phyloP scores from a whole-genome alignment of 441 rosid genomes.

The Isatis lusitanica region DNA sequence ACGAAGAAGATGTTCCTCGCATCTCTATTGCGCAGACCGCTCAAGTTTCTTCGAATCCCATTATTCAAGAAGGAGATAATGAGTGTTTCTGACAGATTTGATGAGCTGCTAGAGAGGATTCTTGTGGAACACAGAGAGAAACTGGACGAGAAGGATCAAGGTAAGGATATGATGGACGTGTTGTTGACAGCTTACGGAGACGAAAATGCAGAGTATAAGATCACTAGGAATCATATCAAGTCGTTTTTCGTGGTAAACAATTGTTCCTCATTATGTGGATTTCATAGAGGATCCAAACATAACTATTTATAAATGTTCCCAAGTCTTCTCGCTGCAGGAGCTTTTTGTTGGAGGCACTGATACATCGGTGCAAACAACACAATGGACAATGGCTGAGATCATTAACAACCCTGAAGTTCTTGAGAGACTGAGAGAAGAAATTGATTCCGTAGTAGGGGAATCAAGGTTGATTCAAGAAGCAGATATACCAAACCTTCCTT shows the following conservation, averaged over 20 bases:
- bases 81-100: constrained; percentile 12
- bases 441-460: neutral
- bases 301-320: neutral
- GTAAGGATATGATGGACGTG: constrained; percentile 39
- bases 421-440: constrained; percentile 23
- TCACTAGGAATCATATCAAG: constrained; percentile 34
- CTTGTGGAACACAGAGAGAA: constrained; percentile 42
- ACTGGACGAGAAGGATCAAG: constrained; percentile 4
- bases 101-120: constrained; percentile 38
- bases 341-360: constrained; percentile 23
- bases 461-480: constrained; percentile 36
- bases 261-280: neutral
- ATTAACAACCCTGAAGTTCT: neutral
- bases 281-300: neutral
- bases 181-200: constrained; percentile 30
- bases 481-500: constrained; percentile 26
- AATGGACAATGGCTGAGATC: constrained; percentile 27
- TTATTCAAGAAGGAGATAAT: constrained; percentile 31
- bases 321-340: constrained; percentile 6
- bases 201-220: constrained; percentile 30
- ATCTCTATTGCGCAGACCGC: constrained; percentile 18
- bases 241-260: constrained; percentile 39
- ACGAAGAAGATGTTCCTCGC: constrained; percentile 32
- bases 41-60: constrained; percentile 22
- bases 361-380: constrained; percentile 3